Percentiles rank a stretch among this genome's conserved stretches.
phyloP scores from a whole-genome alignment of 2,329 filamentous ascomycete species.

The Clonostachys solani region DNA sequence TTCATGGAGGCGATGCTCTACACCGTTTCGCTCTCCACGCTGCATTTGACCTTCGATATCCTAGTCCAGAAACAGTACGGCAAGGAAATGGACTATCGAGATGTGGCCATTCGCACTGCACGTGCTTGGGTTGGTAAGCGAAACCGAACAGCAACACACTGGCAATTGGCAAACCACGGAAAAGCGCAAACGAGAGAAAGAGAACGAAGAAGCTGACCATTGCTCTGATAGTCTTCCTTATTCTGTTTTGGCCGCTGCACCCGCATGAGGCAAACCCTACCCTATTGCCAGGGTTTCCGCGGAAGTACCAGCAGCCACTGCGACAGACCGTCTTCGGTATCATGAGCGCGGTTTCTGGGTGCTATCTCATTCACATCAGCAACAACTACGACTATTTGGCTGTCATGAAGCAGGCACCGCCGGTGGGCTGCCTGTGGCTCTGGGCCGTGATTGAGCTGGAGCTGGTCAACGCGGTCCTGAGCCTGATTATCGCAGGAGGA shows the following conservation, averaged over 20 bases:
- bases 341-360: constrained; percentile 59
- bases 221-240: constrained; percentile 39
- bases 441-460: constrained; percentile 90
- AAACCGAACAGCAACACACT: neutral
- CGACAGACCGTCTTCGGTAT: constrained; percentile 61
- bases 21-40: constrained; percentile 59
- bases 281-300: constrained; percentile 45
- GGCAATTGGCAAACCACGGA: neutral
- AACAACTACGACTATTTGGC: constrained; percentile 79
- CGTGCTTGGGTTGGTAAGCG: constrained; percentile 47
- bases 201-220: neutral
- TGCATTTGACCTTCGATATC: constrained; percentile 76
- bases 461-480: constrained; percentile 58
- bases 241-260: constrained; percentile 54
- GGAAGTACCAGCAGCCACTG: constrained; percentile 37
- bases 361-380: constrained; percentile 76
- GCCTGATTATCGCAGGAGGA: constrained; percentile 36
- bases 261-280: constrained; percentile 42
- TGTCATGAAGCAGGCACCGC: constrained; percentile 89
- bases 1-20: constrained; percentile 53
- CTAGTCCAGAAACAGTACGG: constrained; percentile 76
- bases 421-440: constrained; percentile 84
- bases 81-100: constrained; percentile 56
- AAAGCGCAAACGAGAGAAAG: neutral
- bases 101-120: constrained; percentile 46